phyloP scores from a whole-genome alignment of 2,329 filamentous ascomycete genomes.

The Stenocarpella maydis region DNA sequence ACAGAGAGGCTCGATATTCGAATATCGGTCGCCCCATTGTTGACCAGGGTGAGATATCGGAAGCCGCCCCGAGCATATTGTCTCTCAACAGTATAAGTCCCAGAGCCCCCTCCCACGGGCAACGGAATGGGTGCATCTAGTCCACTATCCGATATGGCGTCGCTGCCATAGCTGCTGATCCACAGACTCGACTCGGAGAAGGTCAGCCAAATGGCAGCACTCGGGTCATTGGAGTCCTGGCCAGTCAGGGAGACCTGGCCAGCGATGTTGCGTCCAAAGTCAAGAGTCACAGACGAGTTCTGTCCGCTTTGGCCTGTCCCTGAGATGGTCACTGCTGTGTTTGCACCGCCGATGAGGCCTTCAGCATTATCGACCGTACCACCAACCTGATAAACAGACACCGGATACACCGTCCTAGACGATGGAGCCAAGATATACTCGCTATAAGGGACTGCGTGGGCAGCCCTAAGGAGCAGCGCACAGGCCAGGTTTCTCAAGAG shows the following conservation, averaged over 20 bases:
- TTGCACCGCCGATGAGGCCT: slow-evolving; percentile 38
- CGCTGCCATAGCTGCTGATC: slow-evolving; percentile 55
- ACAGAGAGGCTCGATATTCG: slow-evolving; percentile 48
- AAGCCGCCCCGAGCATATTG: slow-evolving; percentile 49
- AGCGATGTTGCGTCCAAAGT: slow-evolving; percentile 50
- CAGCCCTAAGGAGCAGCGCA: not conserved
- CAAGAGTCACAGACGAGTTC: slow-evolving; percentile 47
- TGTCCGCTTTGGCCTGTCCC: not conserved
- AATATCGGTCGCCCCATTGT: slow-evolving; percentile 40
- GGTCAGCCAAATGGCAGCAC: slow-evolving; percentile 48
- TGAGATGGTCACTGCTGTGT: slow-evolving; percentile 16
- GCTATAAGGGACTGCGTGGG: slow-evolving; percentile 26
- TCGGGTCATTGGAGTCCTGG: slow-evolving; percentile 36
- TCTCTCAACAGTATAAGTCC: slow-evolving; percentile 39
- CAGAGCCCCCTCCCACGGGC: slow-evolving; percentile 24
- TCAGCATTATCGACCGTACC: slow-evolving; percentile 36
- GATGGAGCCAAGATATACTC: slow-evolving; percentile 39
- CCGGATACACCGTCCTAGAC: slow-evolving; percentile 35
- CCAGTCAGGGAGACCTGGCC: slow-evolving; percentile 48
- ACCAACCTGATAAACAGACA: slow-evolving; percentile 34
- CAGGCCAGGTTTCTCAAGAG: not conserved
- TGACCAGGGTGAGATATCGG: slow-evolving; percentile 49
- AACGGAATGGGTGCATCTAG: slow-evolving; percentile 31
- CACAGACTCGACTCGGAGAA: slow-evolving; percentile 53
- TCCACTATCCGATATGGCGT: slow-evolving; percentile 43